Evolutionary conservation across 352 stramenopile genomes (phyloP).

Genomic region (Globisporangium cystogenes): DNA sequence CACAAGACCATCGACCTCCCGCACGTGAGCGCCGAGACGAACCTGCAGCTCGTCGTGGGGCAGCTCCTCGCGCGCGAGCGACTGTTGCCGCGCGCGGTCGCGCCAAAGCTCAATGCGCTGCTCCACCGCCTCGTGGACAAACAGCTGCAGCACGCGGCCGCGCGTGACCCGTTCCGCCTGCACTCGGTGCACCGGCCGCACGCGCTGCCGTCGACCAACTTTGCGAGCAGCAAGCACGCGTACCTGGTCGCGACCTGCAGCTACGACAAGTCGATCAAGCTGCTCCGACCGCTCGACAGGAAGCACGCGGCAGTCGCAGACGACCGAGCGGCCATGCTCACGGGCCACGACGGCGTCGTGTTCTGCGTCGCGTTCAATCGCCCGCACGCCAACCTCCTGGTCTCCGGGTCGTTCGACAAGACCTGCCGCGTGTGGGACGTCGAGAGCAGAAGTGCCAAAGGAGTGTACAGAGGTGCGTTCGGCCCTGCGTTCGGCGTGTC

Average conservation of each 20-base stretch:
- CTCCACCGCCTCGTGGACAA: conserved; percentile 72
- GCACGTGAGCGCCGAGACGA: conserved; percentile 63
- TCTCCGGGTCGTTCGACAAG: conserved; percentile 79
- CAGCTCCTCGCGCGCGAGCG: conserved; percentile 54
- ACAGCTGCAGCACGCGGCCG: conserved; percentile 32
- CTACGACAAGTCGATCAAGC: conserved; percentile 72
- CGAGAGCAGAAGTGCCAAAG: conserved; percentile 17
- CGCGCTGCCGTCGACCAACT: conserved; percentile 64
- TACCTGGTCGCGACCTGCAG: conserved; percentile 53
- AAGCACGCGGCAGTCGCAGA: conserved; percentile 13
- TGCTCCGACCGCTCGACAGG: conserved; percentile 34
- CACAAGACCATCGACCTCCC: conserved; percentile 61
- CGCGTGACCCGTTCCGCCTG: conserved; percentile 21
- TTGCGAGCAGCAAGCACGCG: conserved; percentile 62
- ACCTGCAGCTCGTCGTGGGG: conserved; percentile 39
- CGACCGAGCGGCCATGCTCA: conserved; percentile 24
- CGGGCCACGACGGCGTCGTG: conserved; percentile 58
- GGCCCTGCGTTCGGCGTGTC: too few relatives aligned
- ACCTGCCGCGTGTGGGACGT: conserved; percentile 71
- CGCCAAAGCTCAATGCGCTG: conserved; percentile 46
- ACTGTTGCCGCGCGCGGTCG: conserved; percentile 38
- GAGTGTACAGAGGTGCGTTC: conserved; percentile 26
- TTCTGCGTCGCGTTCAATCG: conserved; percentile 63
- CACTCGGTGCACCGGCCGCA: conserved; percentile 46
- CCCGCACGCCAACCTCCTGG: conserved; percentile 36